A percentile compares a stretch with the other conserved stretches of the same genome.
Evolutionary conservation across 345 rosid genomes (phyloP).

Genomic region (Fremontodendron californicum): DNA sequence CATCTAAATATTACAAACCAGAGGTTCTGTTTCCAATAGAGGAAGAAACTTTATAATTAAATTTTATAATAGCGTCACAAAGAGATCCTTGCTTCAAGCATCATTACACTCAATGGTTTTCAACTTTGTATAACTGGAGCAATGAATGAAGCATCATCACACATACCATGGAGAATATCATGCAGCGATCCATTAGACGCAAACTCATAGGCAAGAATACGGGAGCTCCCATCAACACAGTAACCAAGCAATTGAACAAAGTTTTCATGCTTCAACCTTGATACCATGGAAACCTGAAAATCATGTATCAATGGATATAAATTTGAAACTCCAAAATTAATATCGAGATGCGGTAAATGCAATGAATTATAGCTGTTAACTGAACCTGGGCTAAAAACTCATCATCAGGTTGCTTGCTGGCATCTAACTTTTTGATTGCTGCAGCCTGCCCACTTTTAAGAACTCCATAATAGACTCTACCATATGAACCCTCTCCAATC

Average conservation of each 20-base stretch:
- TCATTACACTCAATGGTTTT: background rate
- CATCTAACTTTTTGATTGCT: slow-evolving; percentile 69
- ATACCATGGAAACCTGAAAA: slow-evolving; percentile 71
- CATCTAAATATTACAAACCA: background rate
- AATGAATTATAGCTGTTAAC: background rate
- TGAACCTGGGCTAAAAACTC: slow-evolving; percentile 49
- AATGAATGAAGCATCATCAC: background rate
- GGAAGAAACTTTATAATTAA: background rate
- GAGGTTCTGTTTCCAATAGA: background rate
- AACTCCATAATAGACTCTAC: slow-evolving; percentile 64
- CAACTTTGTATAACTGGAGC: background rate
- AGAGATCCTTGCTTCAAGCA: slow-evolving; percentile 1
- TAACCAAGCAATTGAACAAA: slow-evolving; percentile 71
- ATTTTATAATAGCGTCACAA: background rate
- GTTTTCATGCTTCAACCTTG: slow-evolving; percentile 65
- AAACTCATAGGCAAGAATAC: too few relatives aligned
- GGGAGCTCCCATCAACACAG: slow-evolving; percentile 60
- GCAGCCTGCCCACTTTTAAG: slow-evolving; percentile 44
- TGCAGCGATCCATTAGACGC: too few relatives aligned
- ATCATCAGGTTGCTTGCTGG: slow-evolving; percentile 60
- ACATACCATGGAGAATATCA: too few relatives aligned
- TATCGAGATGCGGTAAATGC: background rate
- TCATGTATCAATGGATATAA: background rate
- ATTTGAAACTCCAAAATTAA: background rate
- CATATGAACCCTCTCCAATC: slow-evolving; percentile 84